Base-by-base conservation (phyloP, 371 early-diverging fungal genomes). In the Blakeslea trispora region DNA sequence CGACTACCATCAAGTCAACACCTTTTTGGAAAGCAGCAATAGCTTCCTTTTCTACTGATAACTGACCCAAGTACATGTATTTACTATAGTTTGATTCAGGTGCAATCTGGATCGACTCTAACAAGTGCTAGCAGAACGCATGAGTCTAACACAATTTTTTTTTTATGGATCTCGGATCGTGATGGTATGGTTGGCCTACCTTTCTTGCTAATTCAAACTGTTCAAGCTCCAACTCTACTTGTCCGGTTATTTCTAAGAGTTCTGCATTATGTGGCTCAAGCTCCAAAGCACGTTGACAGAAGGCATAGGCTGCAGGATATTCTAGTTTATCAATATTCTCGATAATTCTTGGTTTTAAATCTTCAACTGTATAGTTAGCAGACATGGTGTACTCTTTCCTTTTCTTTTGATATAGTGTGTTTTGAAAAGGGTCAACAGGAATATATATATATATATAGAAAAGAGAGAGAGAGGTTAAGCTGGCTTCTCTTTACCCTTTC, bases 1-100 rank as follows among this genome's bases (percentile, higher is more conserved):
- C 81, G 6, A 52, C 62, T 0, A 69, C 77, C 82, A 94, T 83
- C 24, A 91, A 66, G 52, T 84, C 71, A 1, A 95, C 85, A n/a
- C 96, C 97, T 34, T 79, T 82, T 66, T 91, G 84, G 64, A 91
- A 97, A 55, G 84, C 86, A 45, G 68, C 57, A 40, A 94, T 81
- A 11, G 96, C 84, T 47, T 94, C 92, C 50, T 86, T 72, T 46
- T 88, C 93, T 8, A 77, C 79, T 1, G 86, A 81, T 66, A 97
- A 66, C 71, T 96, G 96, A 19, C 95, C 97, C 46, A 97, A 77
- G 64, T 92, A 93, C 87, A 97, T 85, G 75, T 88, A 94, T 73
- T 89, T 90, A 50, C 83, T 85, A 48, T 83, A 85, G 18, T 91
- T 89, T 34, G 71, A 63, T n/a, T 88, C 77, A 10, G 92, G 90